Base-by-base conservation (phyloP, 257 asterid species). In the Voacanga thouarsii region DNA sequence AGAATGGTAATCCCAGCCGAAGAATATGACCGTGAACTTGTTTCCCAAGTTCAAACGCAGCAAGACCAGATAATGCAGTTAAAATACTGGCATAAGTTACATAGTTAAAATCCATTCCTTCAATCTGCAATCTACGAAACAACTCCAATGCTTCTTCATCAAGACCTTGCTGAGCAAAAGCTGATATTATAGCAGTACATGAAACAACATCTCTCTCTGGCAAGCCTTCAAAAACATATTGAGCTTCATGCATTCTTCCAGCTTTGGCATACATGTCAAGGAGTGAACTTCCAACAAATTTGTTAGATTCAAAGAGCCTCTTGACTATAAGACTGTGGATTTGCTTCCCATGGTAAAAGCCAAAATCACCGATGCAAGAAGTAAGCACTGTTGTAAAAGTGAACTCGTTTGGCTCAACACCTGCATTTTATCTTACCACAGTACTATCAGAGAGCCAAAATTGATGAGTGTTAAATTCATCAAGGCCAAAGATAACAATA, bases 211-310 rank as follows among this genome's bases (percentile, higher is more conserved):
- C 99, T 80, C 87, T 89, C 75, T 82, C 92, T 2, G 96, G 90
- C 84, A 92, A 79, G 77, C 81, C 45, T 26, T 90, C 92, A 72
- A 92, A 94, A n/a, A 94, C 80, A 72, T 2, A 39, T 68, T 83
- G 90, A 53, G 97, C 97, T 77, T 90, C 94, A 21, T 75, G 87
- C 73, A 89, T 84, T 82, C 82, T 86, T 74, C 97, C 97, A 75
- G 93, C 86, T 91, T 94, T 94, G 56, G 93, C 97, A 69, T 94
- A 94, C 85, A 94, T 74, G 84, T 91, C 96, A 53, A 94, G 95
- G 69, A 94, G 99, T 73, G 97, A 92, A 92, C 99, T 88, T 37
- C 97, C 99, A 30, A 92, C 97, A 66, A 85, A 85, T 59, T 82
- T 37, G 81, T 92, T 93, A 80, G 81, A 84, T 74, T 86, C 96